Evolutionary conservation across 345 rosid genomes (phyloP), one percentile per base, ranked within the genome.

Genomic region (Lumnitzera racemosa): DNA sequence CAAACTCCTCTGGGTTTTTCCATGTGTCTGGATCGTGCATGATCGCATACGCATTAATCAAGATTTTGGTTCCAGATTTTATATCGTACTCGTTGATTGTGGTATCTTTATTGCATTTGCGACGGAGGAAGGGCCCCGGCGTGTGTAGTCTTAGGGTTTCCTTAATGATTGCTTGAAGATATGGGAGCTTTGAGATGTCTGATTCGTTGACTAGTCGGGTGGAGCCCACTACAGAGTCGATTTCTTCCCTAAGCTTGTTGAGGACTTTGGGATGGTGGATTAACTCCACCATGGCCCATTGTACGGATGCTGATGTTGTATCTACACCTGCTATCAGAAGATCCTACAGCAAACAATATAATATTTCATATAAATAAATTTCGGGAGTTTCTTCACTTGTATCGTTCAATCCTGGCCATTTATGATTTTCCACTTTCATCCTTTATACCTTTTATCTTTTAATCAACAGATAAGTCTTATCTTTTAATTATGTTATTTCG

Each of bases 241-340:
- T 73, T 65, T 76, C 81, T 11, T 67, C 52, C 47, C 72, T 66
- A 41, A 77, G 62, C 61, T 61, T 72, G 53, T 55, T 52, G 62
- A 72, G 50, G 15, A 61, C 29, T 13, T 53, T 50, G 5, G 81
- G 81, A 53, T 49, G 65, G 69, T 70, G 59, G 48, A 76, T 60
- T 12, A 76, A 62, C 67, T 76, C 76, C n/a, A 61, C 68, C 61
- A 76, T 76, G n/a, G 80, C 67, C 65, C 72, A 76, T 65, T 69
- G 74, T 20, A 69, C 66, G 4, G 76, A 55, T 15, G 77, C 70
- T 15, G 77, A 57, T 24, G 73, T 64, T 15, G 80, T 69, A 17
- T 76, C 77, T 15, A 72, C 69, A 16, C 76, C 67, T 7, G 76
- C 76, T 59, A 76, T 72, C 8, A 72, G 68, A 49, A 76, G 64